Evolutionary conservation across 305 asterid species (phyloP).

Genomic region (Fraxinus latifolia): DNA sequence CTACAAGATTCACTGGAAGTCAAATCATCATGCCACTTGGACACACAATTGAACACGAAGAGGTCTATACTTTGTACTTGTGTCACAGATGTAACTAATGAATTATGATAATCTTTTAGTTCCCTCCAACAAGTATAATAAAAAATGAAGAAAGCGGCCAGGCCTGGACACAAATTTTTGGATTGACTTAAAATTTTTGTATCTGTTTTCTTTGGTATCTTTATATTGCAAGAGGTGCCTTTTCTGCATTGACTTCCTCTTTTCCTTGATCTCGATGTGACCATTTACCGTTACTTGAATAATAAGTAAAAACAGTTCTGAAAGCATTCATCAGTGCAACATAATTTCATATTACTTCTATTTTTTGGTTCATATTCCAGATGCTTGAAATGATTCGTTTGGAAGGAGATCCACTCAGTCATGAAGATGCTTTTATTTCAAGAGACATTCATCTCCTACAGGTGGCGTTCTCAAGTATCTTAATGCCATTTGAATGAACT

Average conservation of each 20-base stretch:
- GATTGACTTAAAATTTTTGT: background rate
- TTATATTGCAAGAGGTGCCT: background rate
- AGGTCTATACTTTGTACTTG: slow-evolving; percentile 36
- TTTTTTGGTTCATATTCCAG: slow-evolving; percentile 31
- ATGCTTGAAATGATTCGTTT: slow-evolving; percentile 88
- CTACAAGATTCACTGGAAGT: slow-evolving; percentile 85
- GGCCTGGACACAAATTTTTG: background rate
- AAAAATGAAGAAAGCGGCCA: background rate
- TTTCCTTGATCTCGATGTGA: background rate
- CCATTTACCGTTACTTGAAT: background rate
- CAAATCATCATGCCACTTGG: slow-evolving; percentile 93
- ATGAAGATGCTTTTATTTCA: slow-evolving; percentile 74
- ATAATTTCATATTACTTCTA: background rate
- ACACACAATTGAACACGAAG: slow-evolving; percentile 87
- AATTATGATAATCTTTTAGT: background rate
- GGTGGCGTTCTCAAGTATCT: slow-evolving; percentile 34
- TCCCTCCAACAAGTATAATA: background rate
- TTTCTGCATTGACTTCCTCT: background rate
- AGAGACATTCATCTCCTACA: slow-evolving; percentile 85
- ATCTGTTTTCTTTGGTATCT: background rate
- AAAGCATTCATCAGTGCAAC: background rate
- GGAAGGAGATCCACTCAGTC: slow-evolving; percentile 71
- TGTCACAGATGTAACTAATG: background rate
- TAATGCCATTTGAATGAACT: background rate
- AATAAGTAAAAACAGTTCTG: background rate